These are phyloP conservation scores for Protomyces pachydermus DNA, from an alignment of 1,139 yeast genomes.

Conservation along the genomic window DNA sequence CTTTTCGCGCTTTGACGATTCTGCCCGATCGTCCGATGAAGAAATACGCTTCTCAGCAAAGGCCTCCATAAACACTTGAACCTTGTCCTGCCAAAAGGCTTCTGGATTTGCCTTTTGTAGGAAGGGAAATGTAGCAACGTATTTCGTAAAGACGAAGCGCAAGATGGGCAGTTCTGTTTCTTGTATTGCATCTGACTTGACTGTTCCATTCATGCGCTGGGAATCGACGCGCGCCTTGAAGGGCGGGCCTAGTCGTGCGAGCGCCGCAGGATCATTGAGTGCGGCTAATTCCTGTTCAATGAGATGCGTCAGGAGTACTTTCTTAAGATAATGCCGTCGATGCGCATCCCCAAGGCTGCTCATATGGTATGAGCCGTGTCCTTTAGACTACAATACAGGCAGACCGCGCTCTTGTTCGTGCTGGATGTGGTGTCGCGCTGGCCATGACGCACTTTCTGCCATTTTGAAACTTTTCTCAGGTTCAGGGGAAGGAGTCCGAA, in stretches of 20 bases:
- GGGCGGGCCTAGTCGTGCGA: conserved; percentile 65
- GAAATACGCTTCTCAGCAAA: conserved; percentile 67
- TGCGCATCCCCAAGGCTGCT: conserved; percentile 46
- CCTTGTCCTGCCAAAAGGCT: conserved; percentile 69
- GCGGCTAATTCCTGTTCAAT: conserved; percentile 57
- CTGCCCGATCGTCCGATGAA: conserved; percentile 65
- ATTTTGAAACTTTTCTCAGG: too few relatives aligned
- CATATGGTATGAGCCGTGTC: not conserved
- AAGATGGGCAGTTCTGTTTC: conserved; percentile 55
- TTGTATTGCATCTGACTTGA: conserved; percentile 22
- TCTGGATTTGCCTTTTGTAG: conserved; percentile 51
- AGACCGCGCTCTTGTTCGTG: too few relatives aligned
- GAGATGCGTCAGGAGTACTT: conserved; percentile 63
- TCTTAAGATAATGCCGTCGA: conserved; percentile 72
- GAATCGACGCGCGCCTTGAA: conserved; percentile 44
- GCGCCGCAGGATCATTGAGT: conserved; percentile 57
- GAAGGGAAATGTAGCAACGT: conserved; percentile 69
- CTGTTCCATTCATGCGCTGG: not conserved
- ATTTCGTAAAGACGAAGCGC: conserved; percentile 58
- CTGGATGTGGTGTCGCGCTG: too few relatives aligned
- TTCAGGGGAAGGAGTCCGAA: not conserved
- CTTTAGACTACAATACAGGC: not conserved
- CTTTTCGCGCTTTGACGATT: conserved; percentile 65
- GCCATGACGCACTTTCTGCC: not conserved
- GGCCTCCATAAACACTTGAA: conserved; percentile 74